Evolutionary conservation across 129 eudicot species (phyloP), one percentile per base, ranked within the genome.

Genomic region (Tagetes patula): DNA sequence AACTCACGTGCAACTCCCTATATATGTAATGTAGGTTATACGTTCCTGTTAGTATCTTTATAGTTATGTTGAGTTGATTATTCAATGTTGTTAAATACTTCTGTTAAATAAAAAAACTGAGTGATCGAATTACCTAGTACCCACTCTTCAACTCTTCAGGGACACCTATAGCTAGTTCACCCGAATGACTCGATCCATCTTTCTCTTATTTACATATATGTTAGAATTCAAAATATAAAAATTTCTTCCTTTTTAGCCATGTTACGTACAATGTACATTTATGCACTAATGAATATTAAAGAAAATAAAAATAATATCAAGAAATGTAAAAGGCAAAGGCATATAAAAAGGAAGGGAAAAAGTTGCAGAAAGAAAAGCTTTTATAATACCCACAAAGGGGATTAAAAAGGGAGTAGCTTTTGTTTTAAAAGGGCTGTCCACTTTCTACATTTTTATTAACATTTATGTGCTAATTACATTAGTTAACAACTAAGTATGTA

Each of bases 381-480:
- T 73, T 81, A 79, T 77, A 84, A 65, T 72, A 84, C 84, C 82
- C 91, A 86, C 84, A 85, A 84, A 80, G 79, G 89, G 69, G 86
- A 34, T 79, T 74, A 77, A 88, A 88, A 87, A 84, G 85, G 55
- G 70, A 71, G 54, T 71, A 79, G 60, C 90, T 87, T 84, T 89
- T 81, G 85, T 87, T 82, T 83, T 68, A 85, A 90, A 90, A 90
- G 93, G 96, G 89, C 85, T 65, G 96, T 90, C 96, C 96, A 90
- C 96, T 87, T 90, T 90, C 91, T 85, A 80, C 82, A 72, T 76
- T 70, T 72, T 69, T 43, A 39, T 71, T 31, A 50, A 27, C n/a
- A 54, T 27, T 36, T 53, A 70, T 53, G 31, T n/a, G 5, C 13
- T 32, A 71, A 36, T 67, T 76, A 47, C 27, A 52, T 64, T 53